Conservation (phyloP, 2,329 filamentous ascomycete genomes). For the Domatiomyces catenatus region DNA sequence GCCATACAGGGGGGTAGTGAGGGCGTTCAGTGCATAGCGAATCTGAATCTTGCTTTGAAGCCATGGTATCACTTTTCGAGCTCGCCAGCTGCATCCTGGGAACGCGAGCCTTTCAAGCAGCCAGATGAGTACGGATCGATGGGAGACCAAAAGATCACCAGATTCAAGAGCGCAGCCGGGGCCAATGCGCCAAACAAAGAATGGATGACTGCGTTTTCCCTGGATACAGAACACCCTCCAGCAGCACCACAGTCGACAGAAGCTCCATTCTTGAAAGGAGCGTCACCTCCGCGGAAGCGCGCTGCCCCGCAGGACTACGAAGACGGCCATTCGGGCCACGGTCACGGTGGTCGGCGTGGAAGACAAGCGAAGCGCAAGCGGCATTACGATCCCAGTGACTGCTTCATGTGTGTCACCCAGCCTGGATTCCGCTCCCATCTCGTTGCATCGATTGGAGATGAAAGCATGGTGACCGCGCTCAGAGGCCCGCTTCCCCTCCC, state of each 20-base stretch:
- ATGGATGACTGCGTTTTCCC: slow-evolving; percentile 44
- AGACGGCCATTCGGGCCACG: slow-evolving; percentile 19
- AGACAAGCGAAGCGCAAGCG: slow-evolving; percentile 28
- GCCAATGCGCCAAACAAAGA: slow-evolving; percentile 63
- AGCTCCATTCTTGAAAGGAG: slow-evolving; percentile 45
- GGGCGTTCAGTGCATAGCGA: slow-evolving; percentile 54
- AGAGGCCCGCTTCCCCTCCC: slow-evolving; percentile 71
- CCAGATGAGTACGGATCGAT: slow-evolving; percentile 28
- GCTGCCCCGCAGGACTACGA: slow-evolving; percentile 27
- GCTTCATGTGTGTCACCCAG: slow-evolving; percentile 93
- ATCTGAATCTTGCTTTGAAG: slow-evolving; percentile 62
- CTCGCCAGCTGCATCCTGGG: slow-evolving; percentile 59
- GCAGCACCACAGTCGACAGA: slow-evolving; percentile 52
- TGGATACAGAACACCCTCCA: slow-evolving; percentile 50
- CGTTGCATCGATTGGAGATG: slow-evolving; percentile 74
- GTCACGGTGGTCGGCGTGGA: slow-evolving; percentile 29
- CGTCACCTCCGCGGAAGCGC: slow-evolving; percentile 43
- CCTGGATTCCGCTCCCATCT: slow-evolving; percentile 71
- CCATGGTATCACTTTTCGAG: slow-evolving; percentile 83
- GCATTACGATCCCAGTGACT: slow-evolving; percentile 52
- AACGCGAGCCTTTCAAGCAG: slow-evolving; percentile 70
- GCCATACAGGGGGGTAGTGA: slow-evolving; percentile 29
- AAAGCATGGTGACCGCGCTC: slow-evolving; percentile 76
- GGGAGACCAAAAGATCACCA: slow-evolving; percentile 50
- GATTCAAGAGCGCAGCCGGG: slow-evolving; percentile 78